Evolutionary conservation across 2,329 filamentous ascomycete genomes (phyloP), one percentile per base, ranked within the genome.

Genomic region (Tolypocladium guangdongense): DNA sequence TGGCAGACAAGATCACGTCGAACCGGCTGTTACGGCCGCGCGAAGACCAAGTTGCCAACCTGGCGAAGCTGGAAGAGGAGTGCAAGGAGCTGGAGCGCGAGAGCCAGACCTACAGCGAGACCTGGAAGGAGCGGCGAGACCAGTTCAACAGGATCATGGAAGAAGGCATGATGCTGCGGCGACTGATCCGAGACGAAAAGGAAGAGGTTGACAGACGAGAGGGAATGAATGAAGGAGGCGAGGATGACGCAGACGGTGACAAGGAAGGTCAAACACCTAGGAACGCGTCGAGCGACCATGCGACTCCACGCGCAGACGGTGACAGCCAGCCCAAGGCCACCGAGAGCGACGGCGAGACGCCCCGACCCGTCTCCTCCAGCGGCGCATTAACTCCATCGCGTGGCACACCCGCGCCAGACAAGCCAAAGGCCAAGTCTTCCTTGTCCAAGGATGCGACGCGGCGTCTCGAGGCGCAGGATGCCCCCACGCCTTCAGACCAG

Each of bases 111-210:
- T 95, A 95, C 66, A 86, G 83, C 49, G 80, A 78, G 58, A 93
- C 89, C 0, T 96, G 91, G 91, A 76, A 81, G 43, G 90, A 95
- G 70, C 79, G 92, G 39, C 77, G 87, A 57, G 87, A 90, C 61
- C 90, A 96, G 70, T 96, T 96, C 68, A 88, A 86, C 54, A 80
- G 83, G 53, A 91, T 97, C 63, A 88, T 96, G 66, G 88, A 91
- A 55, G 92, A 96, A 73, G 90, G 90, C n/a, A 87, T 88, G 80
- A 78, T 88, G 58, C 78, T 97, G 67, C 77, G 91, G 54, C 79
- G 88, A 49, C 78, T 95, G 67, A 96, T 97, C 64, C 84, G 90
- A 56, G 91, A 96, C 64, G 92, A 96, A 75, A 95, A 96, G 72
- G 91, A 96, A 67, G 90, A 96, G 70, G 88, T 93, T 0, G 90